Base-by-base conservation (phyloP, 306 rosid genomes). In the Prunus mume region DNA sequence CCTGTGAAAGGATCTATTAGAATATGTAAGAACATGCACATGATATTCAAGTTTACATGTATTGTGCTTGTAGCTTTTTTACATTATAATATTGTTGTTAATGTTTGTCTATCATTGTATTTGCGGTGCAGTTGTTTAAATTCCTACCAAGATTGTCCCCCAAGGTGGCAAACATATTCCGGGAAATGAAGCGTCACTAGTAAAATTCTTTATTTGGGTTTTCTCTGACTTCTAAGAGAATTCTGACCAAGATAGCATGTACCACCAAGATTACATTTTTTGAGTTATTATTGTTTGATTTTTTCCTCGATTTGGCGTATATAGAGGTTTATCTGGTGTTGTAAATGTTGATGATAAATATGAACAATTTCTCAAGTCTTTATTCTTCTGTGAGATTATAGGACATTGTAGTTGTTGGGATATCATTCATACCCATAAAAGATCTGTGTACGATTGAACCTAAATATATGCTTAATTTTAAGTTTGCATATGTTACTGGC, bases 61-160 rank as follows among this genome's bases (percentile, higher is more conserved):
- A 34, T 62, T 9, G 5, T 27, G 67, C 65, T 62, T 14, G 45
- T 62, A 64, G 41, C 5, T 32, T 28, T 14, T 64, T 32, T 62
- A 30, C 22, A 34, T 20, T 24, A 38, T 56, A 34, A 2, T 54
- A 34, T 11, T 58, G 34, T 54, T 38, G 19, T 32, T 54, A 63
- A 43, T 73, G 52, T 51, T 61, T 45, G 20, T 73, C 65, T 69
- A 17, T 2, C 27, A 17, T 70, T 52, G 50, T 66, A 43, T 55
- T 76, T 75, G 77, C 70, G 79, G 68, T 80, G 65, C 97, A 95
- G 96, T 45, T 95, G 64, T 95, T 90, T 61, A 95, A 95, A 73
- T 95, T 80, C 86, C 97, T 95, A 68, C 98, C 98, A 22, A 88
- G 91, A 72, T 82, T 92, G 79, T 95, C 98, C 25, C 98, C 97